Evolutionary conservation across 2,329 filamentous ascomycete species (phyloP).

Genomic region (Penicillium hordei): DNA sequence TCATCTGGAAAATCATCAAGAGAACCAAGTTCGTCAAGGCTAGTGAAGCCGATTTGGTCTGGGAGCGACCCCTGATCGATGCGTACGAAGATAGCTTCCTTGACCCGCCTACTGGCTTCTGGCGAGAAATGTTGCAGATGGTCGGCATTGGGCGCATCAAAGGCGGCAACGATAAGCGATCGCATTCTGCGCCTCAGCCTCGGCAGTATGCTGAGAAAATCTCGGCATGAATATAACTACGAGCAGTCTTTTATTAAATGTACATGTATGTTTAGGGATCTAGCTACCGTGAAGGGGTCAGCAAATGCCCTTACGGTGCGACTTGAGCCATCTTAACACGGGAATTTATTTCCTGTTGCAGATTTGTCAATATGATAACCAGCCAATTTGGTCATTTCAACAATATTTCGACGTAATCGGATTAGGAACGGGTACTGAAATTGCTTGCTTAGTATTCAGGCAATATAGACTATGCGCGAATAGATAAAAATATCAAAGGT

Average conservation of each 20-base stretch:
- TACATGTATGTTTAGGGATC: neutral
- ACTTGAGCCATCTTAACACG: neutral
- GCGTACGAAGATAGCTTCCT: slow-evolving; percentile 56
- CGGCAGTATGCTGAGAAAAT: neutral
- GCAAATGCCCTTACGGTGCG: neutral
- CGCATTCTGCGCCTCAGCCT: neutral
- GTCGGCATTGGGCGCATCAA: slow-evolving; percentile 33
- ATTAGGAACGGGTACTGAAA: too few relatives aligned
- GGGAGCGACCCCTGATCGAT: slow-evolving; percentile 61
- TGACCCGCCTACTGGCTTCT: slow-evolving; percentile 54
- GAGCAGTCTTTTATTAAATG: neutral
- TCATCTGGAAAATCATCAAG: slow-evolving; percentile 65
- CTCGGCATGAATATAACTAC: neutral
- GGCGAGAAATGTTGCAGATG: slow-evolving; percentile 54
- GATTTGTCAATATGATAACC: neutral
- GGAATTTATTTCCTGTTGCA: neutral
- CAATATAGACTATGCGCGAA: too few relatives aligned
- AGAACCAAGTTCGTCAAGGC: slow-evolving; percentile 56
- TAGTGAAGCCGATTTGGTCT: slow-evolving; percentile 58
- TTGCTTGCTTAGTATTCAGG: neutral
- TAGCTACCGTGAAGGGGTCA: neutral
- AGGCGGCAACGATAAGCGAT: slow-evolving; percentile 19
- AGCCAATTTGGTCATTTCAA: neutral
- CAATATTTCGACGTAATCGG: neutral
- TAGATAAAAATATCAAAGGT: neutral